Evolutionary conservation across 768 basidiomycete species (phyloP), one percentile per base, ranked within the genome.

Genomic region (Lanmaoa rubissima): DNA sequence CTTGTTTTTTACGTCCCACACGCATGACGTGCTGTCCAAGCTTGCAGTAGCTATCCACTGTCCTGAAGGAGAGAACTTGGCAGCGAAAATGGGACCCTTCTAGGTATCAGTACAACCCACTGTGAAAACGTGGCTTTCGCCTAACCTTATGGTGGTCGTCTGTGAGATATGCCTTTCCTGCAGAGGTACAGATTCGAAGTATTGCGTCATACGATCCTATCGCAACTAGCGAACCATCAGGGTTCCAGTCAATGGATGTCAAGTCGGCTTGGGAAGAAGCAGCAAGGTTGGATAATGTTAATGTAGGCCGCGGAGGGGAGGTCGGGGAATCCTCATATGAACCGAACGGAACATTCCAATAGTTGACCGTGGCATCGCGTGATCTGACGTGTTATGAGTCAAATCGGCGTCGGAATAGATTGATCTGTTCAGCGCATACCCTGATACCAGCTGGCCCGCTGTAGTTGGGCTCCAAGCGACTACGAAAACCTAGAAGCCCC

Each of bases 11-110:
- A 92, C 78, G 65, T 93, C 83, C 90, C 91, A 94, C 9, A 93
- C 77, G 63, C 89, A 90, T 5, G 85, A 78, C 3, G 86, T 87
- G 9, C 84, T 83, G 66, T 94, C 92, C 50, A 92, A 66, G 69
- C 92, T 91, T 3, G 87, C 90, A 11, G 88, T 86, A 43, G 86
- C 71, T 49, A 94, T 75, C 83, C 86, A 88, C 49, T 79, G 79
- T 6, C 91, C 89, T 36, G 82, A 79, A 57, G 78, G 82, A 13
- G 90, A 93, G 64, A 93, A 94, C 53, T 83, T 81, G 44, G 84
- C 80, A 42, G 90, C 82, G 65, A 93, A 92, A 69, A 93, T 85
- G 32, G 90, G 87, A 53, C 85, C 90, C 88, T 92, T 71, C 71
- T 51, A 65, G 55, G 58, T 62, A 62, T 71, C 52, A 67, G 66